Base-by-base conservation (phyloP, 2,329 filamentous ascomycete genomes). In the Beauveria rudraprayagi region DNA sequence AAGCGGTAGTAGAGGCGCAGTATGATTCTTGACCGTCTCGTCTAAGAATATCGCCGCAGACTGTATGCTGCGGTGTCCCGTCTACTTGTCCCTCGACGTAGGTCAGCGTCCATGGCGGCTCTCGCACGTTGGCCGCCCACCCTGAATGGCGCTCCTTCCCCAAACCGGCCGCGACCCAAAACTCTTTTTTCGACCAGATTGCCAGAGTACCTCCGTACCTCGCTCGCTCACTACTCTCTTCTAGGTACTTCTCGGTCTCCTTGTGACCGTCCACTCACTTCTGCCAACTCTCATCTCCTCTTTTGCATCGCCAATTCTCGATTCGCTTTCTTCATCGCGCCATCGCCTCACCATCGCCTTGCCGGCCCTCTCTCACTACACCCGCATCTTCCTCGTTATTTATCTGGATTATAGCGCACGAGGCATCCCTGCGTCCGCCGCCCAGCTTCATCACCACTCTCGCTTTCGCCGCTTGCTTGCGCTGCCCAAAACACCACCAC, bases 141-240 rank as follows among this genome's bases (percentile, higher is more conserved):
- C 34, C 50, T n/a, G 34, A 50, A 24, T 46, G 57, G 28, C 57
- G 50, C 40, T 60, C 57, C 30, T 60, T 60, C 50, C 57, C 57
- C 26, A 47, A 60, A 60, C 48, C 50, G 50, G 57, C 41, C 50
- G 50, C 40, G 11, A 40, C 24, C 40, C 48, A 54, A 60, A 60
- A 60, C 57, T 54, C 57, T 60, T 60, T 54, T 60, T 54, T 19
- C 34, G 34, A 37, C 34, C 11, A 37, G 34, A 37, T 37, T 37
- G 34, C 34, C 34, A 37, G 11, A 37, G 34, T 37, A 37, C 34
- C 34, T 37, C 34, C 10, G n/a, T 43, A 43, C 41, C 41, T 43
- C 17, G 17, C 41, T 43, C 41, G 14, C 41, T 46, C 26, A 14
- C 44, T 46, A 11, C 6, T 34, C n/a, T 46, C 28, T 17, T 24